A percentile compares a stretch with the other conserved stretches of the same genome.
phyloP scores from a whole-genome alignment of 768 basidiomycete species.

The Phanerochaete sordida region DNA sequence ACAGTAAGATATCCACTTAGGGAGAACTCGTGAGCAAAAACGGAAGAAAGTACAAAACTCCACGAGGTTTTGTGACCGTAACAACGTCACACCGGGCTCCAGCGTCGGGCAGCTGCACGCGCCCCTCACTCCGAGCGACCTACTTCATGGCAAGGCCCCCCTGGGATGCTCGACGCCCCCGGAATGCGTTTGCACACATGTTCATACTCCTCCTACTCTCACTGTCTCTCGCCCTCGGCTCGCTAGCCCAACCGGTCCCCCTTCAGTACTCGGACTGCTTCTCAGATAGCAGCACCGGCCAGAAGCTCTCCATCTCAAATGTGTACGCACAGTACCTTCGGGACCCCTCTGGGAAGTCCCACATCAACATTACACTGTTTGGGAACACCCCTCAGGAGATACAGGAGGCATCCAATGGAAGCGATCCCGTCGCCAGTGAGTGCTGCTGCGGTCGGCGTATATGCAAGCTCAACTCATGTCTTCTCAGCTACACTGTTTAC shows the following conservation, averaged over 20 bases:
- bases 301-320: constrained; percentile 62
- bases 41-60: background rate
- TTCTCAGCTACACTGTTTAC: constrained; percentile 79
- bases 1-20: no score
- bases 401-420: constrained; percentile 52
- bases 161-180: constrained; percentile 14
- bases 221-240: constrained; percentile 7
- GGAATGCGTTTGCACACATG: constrained; percentile 7
- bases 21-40: background rate
- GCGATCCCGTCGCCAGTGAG: constrained; percentile 59
- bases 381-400: constrained; percentile 61
- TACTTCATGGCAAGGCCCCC: constrained; percentile 10
- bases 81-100: background rate
- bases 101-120: background rate
- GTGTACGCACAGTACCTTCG: constrained; percentile 71
- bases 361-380: constrained; percentile 70
- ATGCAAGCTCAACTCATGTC: background rate
- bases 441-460: constrained; percentile 13
- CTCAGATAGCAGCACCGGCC: constrained; percentile 39
- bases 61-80: background rate
- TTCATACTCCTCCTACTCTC: constrained; percentile 17
- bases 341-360: constrained; percentile 36
- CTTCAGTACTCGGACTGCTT: constrained; percentile 72
- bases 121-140: background rate
- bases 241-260: constrained; percentile 50